A percentile compares a stretch with the other conserved stretches of the same genome.
phyloP scores from a whole-genome alignment of 2,329 filamentous ascomycete species.

The Fusarium aywerte region DNA sequence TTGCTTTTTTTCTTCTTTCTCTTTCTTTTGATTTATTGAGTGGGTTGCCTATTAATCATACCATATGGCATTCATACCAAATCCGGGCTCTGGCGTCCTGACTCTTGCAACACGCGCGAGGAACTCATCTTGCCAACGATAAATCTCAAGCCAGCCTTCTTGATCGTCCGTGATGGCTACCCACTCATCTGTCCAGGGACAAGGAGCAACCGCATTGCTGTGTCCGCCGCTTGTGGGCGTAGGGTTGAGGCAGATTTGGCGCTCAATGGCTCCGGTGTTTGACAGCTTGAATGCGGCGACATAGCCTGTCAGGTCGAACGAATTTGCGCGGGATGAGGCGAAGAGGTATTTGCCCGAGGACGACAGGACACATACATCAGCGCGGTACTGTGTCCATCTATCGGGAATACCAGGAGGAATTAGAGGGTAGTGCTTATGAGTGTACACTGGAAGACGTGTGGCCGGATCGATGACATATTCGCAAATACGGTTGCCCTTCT shows the following conservation, averaged over 20 bases:
- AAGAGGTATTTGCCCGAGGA: constrained; percentile 80
- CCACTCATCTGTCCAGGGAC: constrained; percentile 88
- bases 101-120: constrained; percentile 80
- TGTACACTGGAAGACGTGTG: constrained; percentile 81
- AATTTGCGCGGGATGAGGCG: constrained; percentile 84
- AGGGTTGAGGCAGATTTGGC: constrained; percentile 82
- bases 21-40: neutral
- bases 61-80: constrained; percentile 98
- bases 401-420: constrained; percentile 76
- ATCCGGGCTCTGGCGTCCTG: constrained; percentile 85
- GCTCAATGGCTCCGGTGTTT: constrained; percentile 75
- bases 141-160: constrained; percentile 87
- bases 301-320: constrained; percentile 80
- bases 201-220: constrained; percentile 87
- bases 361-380: constrained; percentile 82
- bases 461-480: constrained; percentile 82
- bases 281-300: constrained; percentile 81
- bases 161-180: constrained; percentile 90
- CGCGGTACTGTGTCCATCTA: constrained; percentile 75
- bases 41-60: constrained; percentile 68
- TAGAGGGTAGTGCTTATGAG: constrained; percentile 78
- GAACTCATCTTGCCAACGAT: constrained; percentile 86
- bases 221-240: constrained; percentile 90
- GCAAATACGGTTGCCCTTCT: constrained; percentile 85
- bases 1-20: too few species aligned